Evolutionary conservation across 768 basidiomycete genomes (phyloP), one percentile per base, ranked within the genome.

Genomic region (Naganishia onofrii): DNA sequence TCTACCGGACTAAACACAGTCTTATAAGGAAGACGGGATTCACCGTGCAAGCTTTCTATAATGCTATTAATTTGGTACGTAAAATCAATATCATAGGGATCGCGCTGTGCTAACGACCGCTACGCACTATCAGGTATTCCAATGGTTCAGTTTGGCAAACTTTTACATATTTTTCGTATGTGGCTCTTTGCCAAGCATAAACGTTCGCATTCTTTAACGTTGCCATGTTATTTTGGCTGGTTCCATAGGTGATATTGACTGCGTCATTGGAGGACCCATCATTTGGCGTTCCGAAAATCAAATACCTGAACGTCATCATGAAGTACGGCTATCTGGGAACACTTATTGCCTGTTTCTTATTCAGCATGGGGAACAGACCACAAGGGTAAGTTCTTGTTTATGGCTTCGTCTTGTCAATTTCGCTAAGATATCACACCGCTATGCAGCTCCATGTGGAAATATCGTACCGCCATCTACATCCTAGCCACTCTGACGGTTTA

Each of bases 111-210:
- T 51, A n/a, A 51, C 48, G 57, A 58, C 34, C n/a, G 34, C 34
- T 32, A 38, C 32, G 5, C 32, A 8, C 13, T 36, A 23, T 42
- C 26, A 63, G 60, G 82, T 91, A 68, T 95, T 96, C 77, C 85
- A 92, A 15, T 99, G 96, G 96, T 96, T 97, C 78, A 89, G 87
- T 2, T 63, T 93, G 88, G 94, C 92, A n/a, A 97, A 95, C 76
- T 93, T 92, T 79, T 97, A 91, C 80, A 81, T 95, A 34, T 95
- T 94, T 82, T 97, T 95, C 78, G 93, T 93, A 76, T 81, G 89
- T 81, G 8, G 13, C 67, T 29, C 7, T n/a, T 17, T 10, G n/a
- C n/a, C n/a, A n/a, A n/a, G n/a, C n/a, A n/a, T n/a, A 36, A 29
- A n/a, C 54, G 3, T 32, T 42, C 28, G 9, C 26, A 42, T 9